A percentile compares a stretch with the other conserved stretches of the same genome.
Conservation (phyloP, 148 eudicot species). For the Camellia lanceoleosa region DNA sequence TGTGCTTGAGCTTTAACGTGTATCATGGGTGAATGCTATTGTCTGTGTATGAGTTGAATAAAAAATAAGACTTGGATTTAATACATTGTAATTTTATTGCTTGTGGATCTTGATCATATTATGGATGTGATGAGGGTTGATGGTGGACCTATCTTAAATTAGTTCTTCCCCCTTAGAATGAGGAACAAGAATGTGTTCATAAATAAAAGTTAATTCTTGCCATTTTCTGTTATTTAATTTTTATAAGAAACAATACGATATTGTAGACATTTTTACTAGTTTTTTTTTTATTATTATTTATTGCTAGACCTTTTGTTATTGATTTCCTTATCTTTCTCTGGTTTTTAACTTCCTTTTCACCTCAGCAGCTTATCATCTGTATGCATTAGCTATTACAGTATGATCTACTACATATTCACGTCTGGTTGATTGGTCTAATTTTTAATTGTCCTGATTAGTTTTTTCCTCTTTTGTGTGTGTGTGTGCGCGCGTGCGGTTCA, state of each 20-base stretch:
- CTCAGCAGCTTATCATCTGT: not conserved
- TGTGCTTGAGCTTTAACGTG: not conserved
- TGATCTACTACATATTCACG: not conserved
- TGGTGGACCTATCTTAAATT: not conserved
- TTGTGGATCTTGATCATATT: not conserved
- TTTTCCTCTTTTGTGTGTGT: too few species aligned
- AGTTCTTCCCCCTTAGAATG: not conserved
- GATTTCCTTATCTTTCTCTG: not conserved
- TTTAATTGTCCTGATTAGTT: not conserved
- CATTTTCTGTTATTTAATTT: not conserved
- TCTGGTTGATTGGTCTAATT: not conserved
- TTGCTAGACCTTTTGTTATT: not conserved
- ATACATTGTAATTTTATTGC: not conserved
- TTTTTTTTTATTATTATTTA: not conserved
- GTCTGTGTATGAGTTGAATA: not conserved
- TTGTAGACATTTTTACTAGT: not conserved
- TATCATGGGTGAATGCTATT: not conserved
- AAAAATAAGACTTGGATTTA: not conserved
- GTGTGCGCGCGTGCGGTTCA: not conserved
- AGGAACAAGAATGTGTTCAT: too few species aligned
- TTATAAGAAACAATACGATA: too few species aligned
- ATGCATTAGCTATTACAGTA: not conserved
- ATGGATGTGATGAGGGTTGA: not conserved
- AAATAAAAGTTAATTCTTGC: not conserved
- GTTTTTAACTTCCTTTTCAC: not conserved